Conservation (phyloP, 148 eudicot species). For the Rhododendron ferrugineum region DNA sequence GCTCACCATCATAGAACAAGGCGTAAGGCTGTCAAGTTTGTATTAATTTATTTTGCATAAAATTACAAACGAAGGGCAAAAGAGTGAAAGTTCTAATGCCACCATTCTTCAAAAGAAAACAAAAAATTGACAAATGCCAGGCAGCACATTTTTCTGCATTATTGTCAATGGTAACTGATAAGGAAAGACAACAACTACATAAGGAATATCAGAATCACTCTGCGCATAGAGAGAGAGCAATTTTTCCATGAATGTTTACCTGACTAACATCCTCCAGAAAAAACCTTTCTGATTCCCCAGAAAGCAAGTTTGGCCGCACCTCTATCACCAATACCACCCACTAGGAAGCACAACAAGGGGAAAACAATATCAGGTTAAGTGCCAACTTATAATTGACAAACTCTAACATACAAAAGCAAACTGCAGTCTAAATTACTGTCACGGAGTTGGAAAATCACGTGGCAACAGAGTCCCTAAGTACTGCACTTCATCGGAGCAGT, state of each 20-base stretch:
- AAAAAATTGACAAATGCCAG: not conserved
- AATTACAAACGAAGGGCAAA: not conserved
- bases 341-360: slow-evolving; percentile 27
- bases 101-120: not conserved
- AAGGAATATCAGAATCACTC: not conserved
- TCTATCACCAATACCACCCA: slow-evolving; percentile 56
- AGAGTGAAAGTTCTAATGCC: not conserved
- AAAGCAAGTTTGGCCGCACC: slow-evolving; percentile 66
- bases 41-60: not conserved
- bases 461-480: not conserved
- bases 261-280: slow-evolving; percentile 47
- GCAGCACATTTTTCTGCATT: not conserved
- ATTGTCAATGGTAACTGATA: not conserved
- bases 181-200: not conserved
- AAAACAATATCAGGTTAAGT: slow-evolving; percentile 2
- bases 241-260: slow-evolving; percentile 26
- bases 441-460: not conserved
- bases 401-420: not conserved
- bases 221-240: not conserved
- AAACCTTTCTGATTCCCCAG: slow-evolving; percentile 47
- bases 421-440: not conserved
- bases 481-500: not conserved
- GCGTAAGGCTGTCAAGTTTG: not conserved
- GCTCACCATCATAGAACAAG: not conserved
- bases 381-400: not conserved